Percentiles rank a stretch among this genome's conserved stretches.
Evolutionary conservation across 106 monocot species (phyloP).

Genomic region (Chionographis japonica): DNA sequence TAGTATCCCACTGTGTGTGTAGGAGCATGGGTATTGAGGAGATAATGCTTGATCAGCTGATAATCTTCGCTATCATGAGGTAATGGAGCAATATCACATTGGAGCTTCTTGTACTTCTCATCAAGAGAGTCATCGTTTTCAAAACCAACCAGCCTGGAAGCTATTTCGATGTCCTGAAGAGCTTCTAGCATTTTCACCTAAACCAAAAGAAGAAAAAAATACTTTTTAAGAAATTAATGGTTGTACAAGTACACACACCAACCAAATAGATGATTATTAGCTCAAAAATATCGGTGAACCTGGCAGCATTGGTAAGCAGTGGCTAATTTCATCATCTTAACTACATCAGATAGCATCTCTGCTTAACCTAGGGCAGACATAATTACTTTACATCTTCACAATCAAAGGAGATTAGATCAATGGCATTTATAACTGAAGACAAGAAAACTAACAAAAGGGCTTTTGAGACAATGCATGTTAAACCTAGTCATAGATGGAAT

Average conservation of each 20-base stretch:
- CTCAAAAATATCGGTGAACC: neutral
- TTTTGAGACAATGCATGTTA: too few relatives aligned
- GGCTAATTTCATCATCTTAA: too few relatives aligned
- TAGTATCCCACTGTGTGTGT: slow-evolving; percentile 66
- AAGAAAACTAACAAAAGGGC: too few relatives aligned
- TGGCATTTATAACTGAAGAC: too few relatives aligned
- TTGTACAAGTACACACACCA: too few relatives aligned
- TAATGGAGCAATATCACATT: slow-evolving; percentile 66
- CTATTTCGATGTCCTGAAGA: slow-evolving; percentile 97
- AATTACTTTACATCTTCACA: too few relatives aligned
- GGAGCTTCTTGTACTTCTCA: slow-evolving; percentile 83
- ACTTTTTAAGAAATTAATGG: too few relatives aligned
- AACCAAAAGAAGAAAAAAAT: neutral
- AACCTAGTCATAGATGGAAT: too few relatives aligned
- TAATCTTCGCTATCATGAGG: slow-evolving; percentile 88
- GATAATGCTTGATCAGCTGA: slow-evolving; percentile 72
- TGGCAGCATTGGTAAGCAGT: neutral
- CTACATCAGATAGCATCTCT: too few relatives aligned
- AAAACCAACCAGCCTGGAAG: slow-evolving; percentile 91
- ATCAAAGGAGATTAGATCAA: too few relatives aligned
- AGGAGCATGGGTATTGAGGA: slow-evolving; percentile 92
- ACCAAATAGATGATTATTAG: neutral
- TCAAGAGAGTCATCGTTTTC: slow-evolving; percentile 85
- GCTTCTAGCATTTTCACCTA: slow-evolving; percentile 98
- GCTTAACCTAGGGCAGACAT: too few relatives aligned